Base-by-base conservation (phyloP, 805 yeast genomes). In the Cyberlindnera mrakii region DNA sequence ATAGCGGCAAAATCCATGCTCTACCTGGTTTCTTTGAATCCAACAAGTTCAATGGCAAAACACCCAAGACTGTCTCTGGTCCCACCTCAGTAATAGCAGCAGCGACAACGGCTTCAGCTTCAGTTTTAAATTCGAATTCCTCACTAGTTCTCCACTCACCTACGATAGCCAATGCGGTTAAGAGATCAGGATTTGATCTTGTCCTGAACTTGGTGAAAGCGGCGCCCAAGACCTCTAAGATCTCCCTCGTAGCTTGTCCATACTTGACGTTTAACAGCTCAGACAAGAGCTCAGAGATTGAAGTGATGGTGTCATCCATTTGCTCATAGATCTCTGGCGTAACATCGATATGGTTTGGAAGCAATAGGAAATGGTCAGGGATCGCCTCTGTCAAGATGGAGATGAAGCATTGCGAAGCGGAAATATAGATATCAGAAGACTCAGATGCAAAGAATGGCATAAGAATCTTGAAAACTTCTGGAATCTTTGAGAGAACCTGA, bases 1-100 rank as follows among this genome's bases (percentile, higher is more conserved):
- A 73, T 30, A 93, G 61, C 10, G 99, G 99, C 50, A 93, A 73
- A 54, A 93, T 59, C 97, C 98, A 93, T 37, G 97, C 97, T 60
- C 98, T 78, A 37, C 97, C 97, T n/a, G 81, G 74, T 35, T 73
- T 71, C 29, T 67, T 64, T 20, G 68, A 53, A 37, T 74, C 73
- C 27, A 72, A 70, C 54, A 93, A 71, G 58, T 91, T 88, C 57
- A 93, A 70, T 6, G 99, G 98, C 30, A 93, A 70, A 5, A 75
- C 68, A 37, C 76, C 64, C 47, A 91, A 66, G 3, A 93, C 93
- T 11, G 72, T 77, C 53, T 85, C 95, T 9, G 98, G 96, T 3
- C 99, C 99, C 61, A 90, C 63, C 5, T 83, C 77, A 2, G 85
- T 62, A 43, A 93, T 79, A 1, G 95, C 89, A 30, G 88, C 77